A percentile compares a stretch with the other conserved stretches of the same genome.
These are phyloP conservation scores for Phanerochaete carnosa DNA, from an alignment of 768 basidiomycete species.

Conservation along the genomic window DNA sequence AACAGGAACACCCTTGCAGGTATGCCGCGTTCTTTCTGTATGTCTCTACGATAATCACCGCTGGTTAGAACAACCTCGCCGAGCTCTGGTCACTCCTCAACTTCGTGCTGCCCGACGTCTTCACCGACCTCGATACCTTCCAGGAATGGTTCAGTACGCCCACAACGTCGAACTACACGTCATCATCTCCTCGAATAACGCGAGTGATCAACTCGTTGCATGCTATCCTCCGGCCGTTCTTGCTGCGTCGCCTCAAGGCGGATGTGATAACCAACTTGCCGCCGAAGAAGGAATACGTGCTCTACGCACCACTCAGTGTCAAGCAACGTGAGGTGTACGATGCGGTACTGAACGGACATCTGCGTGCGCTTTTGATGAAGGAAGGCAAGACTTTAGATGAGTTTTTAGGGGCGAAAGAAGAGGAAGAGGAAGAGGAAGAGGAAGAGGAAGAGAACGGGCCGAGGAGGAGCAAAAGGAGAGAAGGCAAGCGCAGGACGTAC, in stretches of 20 bases:
- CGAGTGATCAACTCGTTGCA: conserved; percentile 79
- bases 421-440: conserved; percentile 27
- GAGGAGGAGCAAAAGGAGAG: conserved; percentile 25
- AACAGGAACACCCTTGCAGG: conserved; percentile 95
- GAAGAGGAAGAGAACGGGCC: conserved; percentile 28
- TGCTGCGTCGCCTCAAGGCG: conserved; percentile 85
- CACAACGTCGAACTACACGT: conserved; percentile 43
- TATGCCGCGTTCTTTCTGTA: conserved; percentile 32
- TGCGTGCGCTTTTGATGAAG: conserved; percentile 53
- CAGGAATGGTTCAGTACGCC: conserved; percentile 89
- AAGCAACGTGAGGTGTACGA: conserved; percentile 86
- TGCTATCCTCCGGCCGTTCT: conserved; percentile 91
- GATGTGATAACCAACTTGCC: conserved; percentile 82
- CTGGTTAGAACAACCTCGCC: conserved; percentile 80
- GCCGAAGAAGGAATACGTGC: conserved; percentile 90
- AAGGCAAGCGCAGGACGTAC: conserved; percentile 40
- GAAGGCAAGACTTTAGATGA: conserved; percentile 25
- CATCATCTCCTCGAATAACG: conserved; percentile 52
- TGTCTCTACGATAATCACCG: neutral
- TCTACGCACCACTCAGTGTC: conserved; percentile 85
- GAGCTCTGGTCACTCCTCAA: conserved; percentile 96
- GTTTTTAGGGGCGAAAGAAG: conserved; percentile 26
- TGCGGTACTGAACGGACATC: conserved; percentile 64
- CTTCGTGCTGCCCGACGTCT: conserved; percentile 93
- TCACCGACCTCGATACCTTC: conserved; percentile 85